These are phyloP conservation scores for Scutellaria baicalensis DNA, from an alignment of 257 asterid genomes.

Conservation along the genomic window DNA sequence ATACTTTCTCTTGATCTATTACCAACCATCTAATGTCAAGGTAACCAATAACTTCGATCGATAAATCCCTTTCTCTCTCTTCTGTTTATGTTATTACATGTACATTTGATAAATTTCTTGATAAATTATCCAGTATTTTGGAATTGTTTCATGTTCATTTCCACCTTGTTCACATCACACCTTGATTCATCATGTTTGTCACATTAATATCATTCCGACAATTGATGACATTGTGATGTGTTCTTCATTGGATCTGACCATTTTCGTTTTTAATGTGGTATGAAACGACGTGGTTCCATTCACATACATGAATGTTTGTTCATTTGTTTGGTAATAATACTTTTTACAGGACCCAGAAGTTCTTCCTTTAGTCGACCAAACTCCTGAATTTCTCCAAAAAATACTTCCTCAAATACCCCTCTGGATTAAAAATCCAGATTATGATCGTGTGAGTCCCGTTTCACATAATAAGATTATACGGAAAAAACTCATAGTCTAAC, in stretches of 20 bases:
- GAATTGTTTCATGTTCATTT: not conserved
- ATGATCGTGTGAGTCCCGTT: conserved; percentile 54
- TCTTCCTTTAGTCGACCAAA: conserved; percentile 57
- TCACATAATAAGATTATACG: not conserved
- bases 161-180: not conserved
- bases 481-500: not conserved
- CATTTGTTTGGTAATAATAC: not conserved
- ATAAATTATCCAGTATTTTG: no score
- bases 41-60: conserved; percentile 21
- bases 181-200: no score
- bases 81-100: not conserved
- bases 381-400: conserved; percentile 33
- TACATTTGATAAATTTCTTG: not conserved
- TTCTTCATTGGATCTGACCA: no score
- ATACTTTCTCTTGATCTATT: conserved; percentile 62
- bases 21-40: conserved; percentile 58
- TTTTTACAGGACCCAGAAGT: conserved; percentile 54
- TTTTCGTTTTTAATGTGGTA: no score
- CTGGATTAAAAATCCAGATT: conserved; percentile 96
- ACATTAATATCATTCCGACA: no score
- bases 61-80: not conserved
- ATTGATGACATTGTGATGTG: no score
- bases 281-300: not conserved
- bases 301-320: not conserved
- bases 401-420: conserved; percentile 74